These are phyloP conservation scores for Xylaria telfairii DNA, from an alignment of 495 filamentous ascomycete genomes.

Conservation along the genomic window DNA sequence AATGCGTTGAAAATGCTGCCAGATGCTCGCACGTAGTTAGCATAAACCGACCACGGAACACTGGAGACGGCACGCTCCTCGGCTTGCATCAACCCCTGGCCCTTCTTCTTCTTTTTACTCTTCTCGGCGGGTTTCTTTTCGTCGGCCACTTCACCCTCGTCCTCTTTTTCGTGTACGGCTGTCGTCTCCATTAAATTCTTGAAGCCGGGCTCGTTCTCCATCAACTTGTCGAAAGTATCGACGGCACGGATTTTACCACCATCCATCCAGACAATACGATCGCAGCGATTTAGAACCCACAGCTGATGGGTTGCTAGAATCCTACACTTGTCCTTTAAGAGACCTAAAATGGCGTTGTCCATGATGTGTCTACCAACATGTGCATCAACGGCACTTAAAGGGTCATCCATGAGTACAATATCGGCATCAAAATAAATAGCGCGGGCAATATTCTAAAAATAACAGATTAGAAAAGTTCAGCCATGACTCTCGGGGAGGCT, in stretches of 20 bases:
- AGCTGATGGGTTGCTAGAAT: conserved; percentile 95
- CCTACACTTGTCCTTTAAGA: conserved; percentile 86
- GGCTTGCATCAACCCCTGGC: conserved; percentile 79
- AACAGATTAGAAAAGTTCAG: neutral
- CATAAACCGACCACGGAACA: conserved; percentile 84
- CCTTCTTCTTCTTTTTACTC: conserved; percentile 67
- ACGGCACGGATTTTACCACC: conserved; percentile 80
- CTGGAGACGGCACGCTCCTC: conserved; percentile 86
- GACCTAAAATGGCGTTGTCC: conserved; percentile 89
- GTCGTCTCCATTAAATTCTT: conserved; percentile 83
- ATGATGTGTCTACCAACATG: conserved; percentile 94
- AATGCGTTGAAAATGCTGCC: conserved; percentile 75
- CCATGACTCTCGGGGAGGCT: no score
- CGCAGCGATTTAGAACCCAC: conserved; percentile 87
- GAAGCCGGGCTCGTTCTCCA: conserved; percentile 75
- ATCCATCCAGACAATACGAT: conserved; percentile 91
- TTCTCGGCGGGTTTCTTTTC: conserved; percentile 53
- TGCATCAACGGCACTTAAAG: conserved; percentile 81
- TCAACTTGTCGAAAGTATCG: conserved; percentile 87
- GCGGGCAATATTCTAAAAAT: conserved; percentile 69
- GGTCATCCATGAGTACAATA: conserved; percentile 84
- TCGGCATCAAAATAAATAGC: conserved; percentile 87
- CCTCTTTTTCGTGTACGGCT: conserved; percentile 71
- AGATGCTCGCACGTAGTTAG: conserved; percentile 78
- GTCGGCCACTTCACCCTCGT: conserved; percentile 44